A percentile compares a stretch with the other conserved stretches of the same genome.
phyloP scores from a whole-genome alignment of 2,329 filamentous ascomycete species.

The Fusarium sp. region DNA sequence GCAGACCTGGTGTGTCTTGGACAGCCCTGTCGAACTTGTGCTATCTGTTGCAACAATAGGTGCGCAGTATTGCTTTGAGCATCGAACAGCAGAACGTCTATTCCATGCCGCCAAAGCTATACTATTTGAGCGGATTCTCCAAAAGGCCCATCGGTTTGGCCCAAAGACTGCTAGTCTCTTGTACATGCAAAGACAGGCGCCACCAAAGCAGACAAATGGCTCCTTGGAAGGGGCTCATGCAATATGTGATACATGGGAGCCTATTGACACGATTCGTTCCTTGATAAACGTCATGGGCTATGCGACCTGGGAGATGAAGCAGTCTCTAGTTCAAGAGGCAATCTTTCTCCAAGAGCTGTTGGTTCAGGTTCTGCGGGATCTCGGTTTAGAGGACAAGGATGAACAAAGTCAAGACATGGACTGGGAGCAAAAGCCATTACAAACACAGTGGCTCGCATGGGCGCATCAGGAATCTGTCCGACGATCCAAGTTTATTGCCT shows the following conservation, averaged over 20 bases:
- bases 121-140: slow-evolving; percentile 46
- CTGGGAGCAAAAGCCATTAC: not conserved
- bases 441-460: slow-evolving; percentile 48
- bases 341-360: slow-evolving; percentile 50
- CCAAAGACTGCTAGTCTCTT: slow-evolving; percentile 24
- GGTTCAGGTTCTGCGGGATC: slow-evolving; percentile 49
- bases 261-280: slow-evolving; percentile 49
- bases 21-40: slow-evolving; percentile 49
- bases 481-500: slow-evolving; percentile 52
- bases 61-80: slow-evolving; percentile 55
- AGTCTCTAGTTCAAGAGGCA: slow-evolving; percentile 49
- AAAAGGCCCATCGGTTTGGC: slow-evolving; percentile 37
- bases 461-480: slow-evolving; percentile 48
- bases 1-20: slow-evolving; percentile 49
- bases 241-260: no score
- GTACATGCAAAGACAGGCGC: no score
- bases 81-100: slow-evolving; percentile 48
- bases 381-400: slow-evolving; percentile 47
- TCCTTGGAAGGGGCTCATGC: no score
- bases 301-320: slow-evolving; percentile 53
- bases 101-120: slow-evolving; percentile 51
- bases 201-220: no score
- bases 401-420: not conserved
- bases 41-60: slow-evolving; percentile 50
- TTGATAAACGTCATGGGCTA: slow-evolving; percentile 53